Evolutionary conservation across 2,329 filamentous ascomycete species (phyloP).

Genomic region (Penicillium sp.): DNA sequence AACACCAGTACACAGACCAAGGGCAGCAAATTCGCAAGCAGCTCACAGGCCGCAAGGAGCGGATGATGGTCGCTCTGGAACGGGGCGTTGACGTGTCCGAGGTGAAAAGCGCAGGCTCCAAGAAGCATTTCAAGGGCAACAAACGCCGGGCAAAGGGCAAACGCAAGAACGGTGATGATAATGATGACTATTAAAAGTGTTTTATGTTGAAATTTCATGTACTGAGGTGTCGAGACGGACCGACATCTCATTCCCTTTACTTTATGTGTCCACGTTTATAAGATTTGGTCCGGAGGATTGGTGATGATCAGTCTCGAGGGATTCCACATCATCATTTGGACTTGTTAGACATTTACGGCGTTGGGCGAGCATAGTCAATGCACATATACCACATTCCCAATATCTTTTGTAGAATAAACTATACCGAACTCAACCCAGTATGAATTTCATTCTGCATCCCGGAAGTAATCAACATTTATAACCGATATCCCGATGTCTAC

Average conservation of each 20-base stretch:
- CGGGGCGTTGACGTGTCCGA: constrained; percentile 79
- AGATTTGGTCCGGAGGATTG: constrained; percentile 4
- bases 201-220: constrained; percentile 7
- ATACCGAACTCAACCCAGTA: no score
- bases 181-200: constrained; percentile 29
- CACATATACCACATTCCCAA: neutral
- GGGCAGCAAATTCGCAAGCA: constrained; percentile 66
- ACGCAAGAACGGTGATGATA: constrained; percentile 27
- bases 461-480: constrained; percentile 1
- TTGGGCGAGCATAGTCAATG: constrained; percentile 2
- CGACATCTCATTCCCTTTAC: constrained; percentile 5
- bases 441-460: neutral
- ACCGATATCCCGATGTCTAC: constrained; percentile 14
- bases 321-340: constrained; percentile 16
- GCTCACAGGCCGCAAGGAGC: constrained; percentile 75
- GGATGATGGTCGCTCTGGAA: constrained; percentile 71
- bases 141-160: constrained; percentile 34
- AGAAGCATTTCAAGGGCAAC: constrained; percentile 66
- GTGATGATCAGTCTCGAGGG: constrained; percentile 13
- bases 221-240: neutral
- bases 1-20: constrained; percentile 80
- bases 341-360: constrained; percentile 17
- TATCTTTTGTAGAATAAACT: neutral
- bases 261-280: constrained; percentile 4
- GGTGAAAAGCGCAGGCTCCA: constrained; percentile 55